These are phyloP conservation scores for Phoma sp. DNA, from an alignment of 2,329 filamentous ascomycete species.

Conservation along the genomic window DNA sequence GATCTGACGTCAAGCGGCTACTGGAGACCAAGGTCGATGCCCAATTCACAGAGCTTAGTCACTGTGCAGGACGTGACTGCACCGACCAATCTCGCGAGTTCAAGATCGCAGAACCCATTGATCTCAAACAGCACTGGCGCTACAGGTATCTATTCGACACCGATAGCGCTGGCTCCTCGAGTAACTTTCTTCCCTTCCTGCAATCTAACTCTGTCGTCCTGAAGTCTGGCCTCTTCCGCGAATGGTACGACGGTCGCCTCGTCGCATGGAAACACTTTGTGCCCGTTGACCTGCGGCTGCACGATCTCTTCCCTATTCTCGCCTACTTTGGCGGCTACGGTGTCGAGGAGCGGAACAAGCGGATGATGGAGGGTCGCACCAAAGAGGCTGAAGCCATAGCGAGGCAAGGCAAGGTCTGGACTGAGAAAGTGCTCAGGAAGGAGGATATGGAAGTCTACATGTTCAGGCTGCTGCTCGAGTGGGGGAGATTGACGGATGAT, in stretches of 20 bases:
- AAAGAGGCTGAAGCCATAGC: slow-evolving; percentile 45
- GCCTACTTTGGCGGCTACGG: slow-evolving; percentile 67
- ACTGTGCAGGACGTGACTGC: slow-evolving; percentile 63
- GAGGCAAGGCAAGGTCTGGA: slow-evolving; percentile 39
- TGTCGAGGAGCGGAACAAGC: slow-evolving; percentile 30
- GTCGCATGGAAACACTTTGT: slow-evolving; percentile 82
- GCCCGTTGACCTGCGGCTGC: slow-evolving; percentile 74
- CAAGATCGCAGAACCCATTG: slow-evolving; percentile 51
- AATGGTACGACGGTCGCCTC: slow-evolving; percentile 80
- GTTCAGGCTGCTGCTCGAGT: slow-evolving; percentile 78
- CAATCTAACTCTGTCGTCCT: slow-evolving; percentile 72
- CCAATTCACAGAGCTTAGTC: slow-evolving; percentile 63
- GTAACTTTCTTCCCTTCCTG: slow-evolving; percentile 69
- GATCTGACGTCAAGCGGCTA: slow-evolving; percentile 60
- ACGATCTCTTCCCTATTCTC: slow-evolving; percentile 75
- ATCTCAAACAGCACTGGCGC: slow-evolving; percentile 66
- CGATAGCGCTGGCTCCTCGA: slow-evolving; percentile 71
- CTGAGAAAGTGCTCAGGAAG: slow-evolving; percentile 45
- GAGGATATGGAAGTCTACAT: slow-evolving; percentile 80
- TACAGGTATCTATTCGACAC: slow-evolving; percentile 75
- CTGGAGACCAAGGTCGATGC: slow-evolving; percentile 60
- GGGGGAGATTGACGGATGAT: slow-evolving; percentile 52
- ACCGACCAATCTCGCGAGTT: slow-evolving; percentile 61
- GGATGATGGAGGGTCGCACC: slow-evolving; percentile 33
- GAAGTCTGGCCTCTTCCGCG: slow-evolving; percentile 73